These are phyloP conservation scores for Cutaneotrichosporon daszewskae DNA, from an alignment of 1,284 basidiomycete species.

Conservation along the genomic window DNA sequence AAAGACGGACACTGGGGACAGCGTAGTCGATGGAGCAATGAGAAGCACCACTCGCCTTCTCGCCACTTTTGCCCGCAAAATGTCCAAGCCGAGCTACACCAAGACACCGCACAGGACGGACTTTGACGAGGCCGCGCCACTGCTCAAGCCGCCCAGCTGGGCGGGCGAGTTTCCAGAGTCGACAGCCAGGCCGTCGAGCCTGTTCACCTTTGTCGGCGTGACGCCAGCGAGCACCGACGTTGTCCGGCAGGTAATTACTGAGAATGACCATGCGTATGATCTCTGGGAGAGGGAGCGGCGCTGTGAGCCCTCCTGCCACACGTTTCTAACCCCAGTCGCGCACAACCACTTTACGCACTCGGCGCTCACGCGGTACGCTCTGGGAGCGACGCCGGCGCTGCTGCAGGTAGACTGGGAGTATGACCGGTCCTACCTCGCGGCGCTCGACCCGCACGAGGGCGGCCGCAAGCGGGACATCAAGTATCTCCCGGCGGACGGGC, in stretches of 20 bases:
- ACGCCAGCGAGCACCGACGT: constrained; percentile 52
- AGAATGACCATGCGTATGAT: constrained; percentile 57
- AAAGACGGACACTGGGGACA: neutral
- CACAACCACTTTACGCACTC: constrained; percentile 58
- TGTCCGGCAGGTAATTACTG: constrained; percentile 53
- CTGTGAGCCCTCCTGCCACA: constrained; percentile 19
- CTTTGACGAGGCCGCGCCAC: neutral
- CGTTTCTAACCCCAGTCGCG: constrained; percentile 18
- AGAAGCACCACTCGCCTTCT: no score
- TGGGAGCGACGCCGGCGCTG: constrained; percentile 56
- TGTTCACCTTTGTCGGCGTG: constrained; percentile 50
- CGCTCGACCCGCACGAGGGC: constrained; percentile 50
- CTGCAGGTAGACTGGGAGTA: constrained; percentile 49
- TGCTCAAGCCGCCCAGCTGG: constrained; percentile 4
- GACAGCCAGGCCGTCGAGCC: constrained; percentile 24
- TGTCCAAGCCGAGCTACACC: neutral
- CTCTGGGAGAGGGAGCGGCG: constrained; percentile 49
- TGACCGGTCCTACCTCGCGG: constrained; percentile 45
- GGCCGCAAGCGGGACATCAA: constrained; percentile 22
- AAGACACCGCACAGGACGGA: neutral
- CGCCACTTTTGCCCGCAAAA: no score
- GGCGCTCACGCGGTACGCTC: constrained; percentile 58
- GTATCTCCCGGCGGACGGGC: constrained; percentile 19
- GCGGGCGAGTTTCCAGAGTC: constrained; percentile 28
- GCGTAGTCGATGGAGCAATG: no score